A percentile compares a stretch with the other conserved stretches of the same genome.
phyloP scores from a whole-genome alignment of 139 green algal species.

The Chlorella sp. region DNA sequence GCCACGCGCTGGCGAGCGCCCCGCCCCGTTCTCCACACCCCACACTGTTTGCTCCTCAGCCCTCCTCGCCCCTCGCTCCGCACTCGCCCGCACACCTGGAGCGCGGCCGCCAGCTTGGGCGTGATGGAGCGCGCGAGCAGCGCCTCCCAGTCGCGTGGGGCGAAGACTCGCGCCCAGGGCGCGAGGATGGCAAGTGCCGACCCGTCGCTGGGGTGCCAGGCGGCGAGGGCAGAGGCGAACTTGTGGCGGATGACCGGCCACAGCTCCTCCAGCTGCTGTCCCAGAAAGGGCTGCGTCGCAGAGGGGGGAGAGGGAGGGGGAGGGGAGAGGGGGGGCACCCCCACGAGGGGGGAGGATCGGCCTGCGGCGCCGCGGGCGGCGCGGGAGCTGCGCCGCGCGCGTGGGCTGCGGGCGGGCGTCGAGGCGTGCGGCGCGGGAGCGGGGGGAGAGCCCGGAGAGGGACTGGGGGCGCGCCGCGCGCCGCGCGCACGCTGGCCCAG shows the following conservation, averaged over 20 bases:
- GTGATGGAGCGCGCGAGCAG: conserved; percentile 78
- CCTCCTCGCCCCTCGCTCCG: neutral
- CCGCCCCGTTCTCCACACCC: neutral
- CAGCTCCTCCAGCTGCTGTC: conserved; percentile 71
- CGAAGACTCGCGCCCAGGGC: conserved; percentile 87
- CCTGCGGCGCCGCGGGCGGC: too few species aligned
- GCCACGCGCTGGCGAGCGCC: too few species aligned
- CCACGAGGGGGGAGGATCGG: too few species aligned
- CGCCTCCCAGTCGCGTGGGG: conserved; percentile 76
- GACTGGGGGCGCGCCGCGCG: too few species aligned
- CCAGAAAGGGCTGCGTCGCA: conserved; percentile 59
- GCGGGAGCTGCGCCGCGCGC: too few species aligned
- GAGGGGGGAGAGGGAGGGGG: neutral
- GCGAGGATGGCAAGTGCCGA: conserved; percentile 77
- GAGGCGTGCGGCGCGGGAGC: too few species aligned
- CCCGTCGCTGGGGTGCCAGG: conserved; percentile 87
- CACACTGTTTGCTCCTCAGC: neutral
- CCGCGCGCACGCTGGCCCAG: too few species aligned
- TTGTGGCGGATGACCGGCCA: conserved; percentile 87
- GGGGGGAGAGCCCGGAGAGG: too few species aligned
- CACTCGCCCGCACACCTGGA: too few species aligned
- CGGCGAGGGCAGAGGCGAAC: conserved; percentile 70
- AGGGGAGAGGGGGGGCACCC: neutral
- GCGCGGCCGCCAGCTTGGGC: conserved; percentile 83
- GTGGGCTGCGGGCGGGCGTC: too few species aligned